Evolutionary conservation across 768 basidiomycete species (phyloP), one percentile per base, ranked within the genome.

Genomic region (Tephrocybe sp.): DNA sequence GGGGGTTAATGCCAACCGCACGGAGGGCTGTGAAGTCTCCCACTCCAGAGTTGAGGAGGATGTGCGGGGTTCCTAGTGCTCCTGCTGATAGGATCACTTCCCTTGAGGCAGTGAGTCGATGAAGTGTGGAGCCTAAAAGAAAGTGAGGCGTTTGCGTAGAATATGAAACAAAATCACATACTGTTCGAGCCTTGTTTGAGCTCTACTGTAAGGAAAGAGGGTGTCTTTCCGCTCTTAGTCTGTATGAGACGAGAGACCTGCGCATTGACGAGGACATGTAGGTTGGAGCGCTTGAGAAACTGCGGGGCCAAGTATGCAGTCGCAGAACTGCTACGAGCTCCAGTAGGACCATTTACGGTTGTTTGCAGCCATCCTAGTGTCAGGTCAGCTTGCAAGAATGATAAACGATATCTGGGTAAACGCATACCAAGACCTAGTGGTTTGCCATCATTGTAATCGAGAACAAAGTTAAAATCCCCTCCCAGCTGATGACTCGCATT

Each of bases 61-160:
- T 56, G 16, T 63, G 59, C 2, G 68, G 66, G 2, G 63, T 65
- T 1, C 58, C 62, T 26, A 68, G 47, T 4, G 57, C 45, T n/a
- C 68, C 66, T 3, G 62, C 60, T 1, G 65, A 67, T 6, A 69
- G 56, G 22, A 70, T 60, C 9, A 70, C 51, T 42, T 69, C 68
- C 25, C 60, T 62, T 7, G 31, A 47, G 1, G 68, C 67, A 5
- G 53, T 62, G 1, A 68, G 11, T 3, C 26, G 27, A 34, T 41
- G n/a, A 2, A 34, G 44, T 26, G 37, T 21, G 37, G 28, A 28
- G 36, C 24, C 46, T 36, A 12, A 19, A 18, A 47, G 4, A 27
- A 26, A 15, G 26, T 24, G 19, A 16, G 34, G 25, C 18, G 24
- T 30, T 25, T 49, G 43, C 34, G n/a, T 48, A 3, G 18, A n/a